Base-by-base conservation (phyloP, 352 stramenopile species). In the Globisporangium cederbergense region DNA sequence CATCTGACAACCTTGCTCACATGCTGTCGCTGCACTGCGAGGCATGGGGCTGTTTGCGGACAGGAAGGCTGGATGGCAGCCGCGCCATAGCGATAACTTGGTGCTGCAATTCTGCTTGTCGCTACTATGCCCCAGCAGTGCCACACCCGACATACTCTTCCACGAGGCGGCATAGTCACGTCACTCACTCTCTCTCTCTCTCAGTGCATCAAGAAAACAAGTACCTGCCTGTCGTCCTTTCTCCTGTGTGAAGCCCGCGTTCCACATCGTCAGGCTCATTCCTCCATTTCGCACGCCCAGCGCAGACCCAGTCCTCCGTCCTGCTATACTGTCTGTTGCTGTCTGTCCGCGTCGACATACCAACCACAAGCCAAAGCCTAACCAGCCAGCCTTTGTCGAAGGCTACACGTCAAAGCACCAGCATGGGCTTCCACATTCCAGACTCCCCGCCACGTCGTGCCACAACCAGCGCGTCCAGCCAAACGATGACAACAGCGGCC, bases 351-450 rank as follows among this genome's bases (percentile, higher is more conserved):
- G 32, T 58, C 32, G 32, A 58, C 30, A 40, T 58, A 58, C 34
- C 11, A 38, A 13, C 11, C 18, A 32, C 9, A 5, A 11, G 10
- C 51, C 13, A 3, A 8, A 58, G 3, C 14, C 16, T 4, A 46
- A 8, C 32, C 32, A 36, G 32, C 10, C 47, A 38, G 32, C 25
- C 14, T 34, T 28, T 16, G 20, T 20, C 30, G 18, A 42, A n/a
- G 46, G n/a, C 7, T 58, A 60, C 38, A 60, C 22, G 13, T 14
- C 51, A 38, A 38, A 57, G 51, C 30, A 14, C 25, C 38, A 42
- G 22, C 32, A 91, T 91, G 82, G 82, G 82, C 50, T 87, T 81
- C 73, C 80, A 81, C 70, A 88, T 89, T 65, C 82, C 78, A 30
- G 72, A 89, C 59, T 88, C 79, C 7, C 73, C 79, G 2, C 69